Evolutionary conservation across 768 basidiomycete genomes (phyloP).

Genomic region (Auricularia sp.): DNA sequence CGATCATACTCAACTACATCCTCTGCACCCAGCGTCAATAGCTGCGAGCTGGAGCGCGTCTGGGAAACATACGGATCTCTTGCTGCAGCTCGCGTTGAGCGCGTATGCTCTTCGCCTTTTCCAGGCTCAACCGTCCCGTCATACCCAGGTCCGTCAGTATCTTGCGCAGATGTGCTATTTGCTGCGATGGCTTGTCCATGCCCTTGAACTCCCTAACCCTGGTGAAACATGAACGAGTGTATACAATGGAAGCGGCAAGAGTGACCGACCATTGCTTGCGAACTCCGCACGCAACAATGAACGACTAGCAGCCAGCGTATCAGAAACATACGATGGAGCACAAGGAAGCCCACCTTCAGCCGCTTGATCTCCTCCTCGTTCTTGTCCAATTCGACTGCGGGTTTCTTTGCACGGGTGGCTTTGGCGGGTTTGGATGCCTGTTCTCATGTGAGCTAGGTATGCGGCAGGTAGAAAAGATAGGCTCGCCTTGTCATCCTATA

Average conservation of each 20-base stretch:
- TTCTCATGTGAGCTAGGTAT: background rate
- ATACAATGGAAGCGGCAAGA: background rate
- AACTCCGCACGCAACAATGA: constrained; percentile 66
- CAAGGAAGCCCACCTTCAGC: constrained; percentile 46
- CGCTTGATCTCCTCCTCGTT: constrained; percentile 68
- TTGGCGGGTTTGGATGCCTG: constrained; percentile 5
- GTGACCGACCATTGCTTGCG: constrained; percentile 56
- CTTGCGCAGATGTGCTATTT: constrained; percentile 54
- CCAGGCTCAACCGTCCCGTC: constrained; percentile 65
- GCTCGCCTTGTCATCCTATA: constrained; percentile 7
- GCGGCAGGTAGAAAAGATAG: background rate
- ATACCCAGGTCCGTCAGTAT: constrained; percentile 70
- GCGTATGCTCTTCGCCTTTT: constrained; percentile 70
- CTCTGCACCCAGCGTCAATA: constrained; percentile 32
- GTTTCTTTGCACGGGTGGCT: constrained; percentile 3
- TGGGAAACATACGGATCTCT: constrained; percentile 53
- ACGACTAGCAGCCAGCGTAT: constrained; percentile 32
- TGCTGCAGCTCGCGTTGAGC: constrained; percentile 64
- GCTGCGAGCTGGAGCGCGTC: background rate
- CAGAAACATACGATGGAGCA: background rate
- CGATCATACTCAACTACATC: constrained; percentile 63
- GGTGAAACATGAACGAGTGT: background rate
- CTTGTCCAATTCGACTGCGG: constrained; percentile 27
- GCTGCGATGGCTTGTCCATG: constrained; percentile 44
- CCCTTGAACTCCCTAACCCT: constrained; percentile 51